These are phyloP conservation scores for Begonia fuchsioides DNA, from an alignment of 306 rosid species.

Conservation along the genomic window DNA sequence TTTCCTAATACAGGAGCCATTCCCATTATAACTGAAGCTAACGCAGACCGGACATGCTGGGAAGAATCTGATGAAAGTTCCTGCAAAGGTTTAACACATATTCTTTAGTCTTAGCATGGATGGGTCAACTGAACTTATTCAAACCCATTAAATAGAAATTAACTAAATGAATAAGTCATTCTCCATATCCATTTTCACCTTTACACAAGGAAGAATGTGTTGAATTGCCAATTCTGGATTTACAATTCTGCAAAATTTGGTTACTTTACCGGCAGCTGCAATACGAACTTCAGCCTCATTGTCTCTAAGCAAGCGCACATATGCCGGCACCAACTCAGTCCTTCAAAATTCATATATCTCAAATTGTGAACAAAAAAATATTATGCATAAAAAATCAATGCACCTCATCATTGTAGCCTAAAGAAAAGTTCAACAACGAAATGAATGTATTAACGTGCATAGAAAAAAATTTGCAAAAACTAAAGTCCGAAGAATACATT, in stretches of 20 bases:
- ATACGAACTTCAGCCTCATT: slow-evolving; percentile 98
- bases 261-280: slow-evolving; percentile 98
- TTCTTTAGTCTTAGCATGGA: slow-evolving; percentile 4
- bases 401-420: neutral
- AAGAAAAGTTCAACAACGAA: neutral
- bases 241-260: slow-evolving; percentile 84
- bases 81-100: slow-evolving; percentile 24
- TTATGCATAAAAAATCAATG: neutral
- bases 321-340: slow-evolving; percentile 87
- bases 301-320: slow-evolving; percentile 92
- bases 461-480: neutral
- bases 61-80: slow-evolving; percentile 96
- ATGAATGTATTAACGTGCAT: neutral
- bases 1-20: slow-evolving; percentile 95
- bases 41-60: slow-evolving; percentile 95
- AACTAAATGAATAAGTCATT: too few relatives aligned
- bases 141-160: too few relatives aligned
- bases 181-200: slow-evolving; percentile 30
- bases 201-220: slow-evolving; percentile 94
- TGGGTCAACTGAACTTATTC: too few relatives aligned
- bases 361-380: slow-evolving; percentile 3
- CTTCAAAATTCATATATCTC: slow-evolving; percentile 24
- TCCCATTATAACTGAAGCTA: slow-evolving; percentile 98
- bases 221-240: slow-evolving; percentile 81
- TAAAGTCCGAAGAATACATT: too few relatives aligned